Evolutionary conservation across 768 basidiomycete species (phyloP), one percentile per base, ranked within the genome.

Genomic region (Boletus barrowsii): DNA sequence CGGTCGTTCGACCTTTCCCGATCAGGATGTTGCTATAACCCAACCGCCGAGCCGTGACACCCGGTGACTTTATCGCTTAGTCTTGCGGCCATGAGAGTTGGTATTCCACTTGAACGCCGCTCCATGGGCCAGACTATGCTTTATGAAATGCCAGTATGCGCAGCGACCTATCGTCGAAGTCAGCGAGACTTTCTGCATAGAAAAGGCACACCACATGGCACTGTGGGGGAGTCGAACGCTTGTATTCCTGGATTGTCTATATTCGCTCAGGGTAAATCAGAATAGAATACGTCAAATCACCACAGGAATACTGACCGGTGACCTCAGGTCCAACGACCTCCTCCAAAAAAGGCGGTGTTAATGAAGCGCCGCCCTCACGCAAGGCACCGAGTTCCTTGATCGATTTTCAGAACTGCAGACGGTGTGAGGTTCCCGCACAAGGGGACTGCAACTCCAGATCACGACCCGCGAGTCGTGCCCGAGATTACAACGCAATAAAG

Each of bases 301-400:
- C 53, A 47, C 47, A 55, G 63, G 65, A 68, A 66, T 36, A 58
- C 65, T 60, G 52, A 47, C 45, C 52, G 39, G 22, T 47, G 45
- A 42, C 45, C 56, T 49, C 29, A 9, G 8, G 47, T 44, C 44
- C 46, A 51, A 33, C 33, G 15, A 30, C 32, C 43, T 50, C 33
- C 49, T 17, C 26, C 26, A 29, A 51, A 53, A 55, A 50, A 30
- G 50, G 56, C 53, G 55, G 57, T 24, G 49, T 47, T 39, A 47
- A 54, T 53, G 55, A 54, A 55, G 41, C 48, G 36, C 62, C 64
- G 49, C 33, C n/a, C 59, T 54, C 51, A 44, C 47, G 26, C 53
- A 58, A 68, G 63, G 66, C 63, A 66, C 66, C 48, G 49, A 9
- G 58, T 66, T 66, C 65, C 65, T 55, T 66, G 51, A 62, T 65